Conservation (phyloP, 768 basidiomycete species). For the Tulasnella sp. region DNA sequence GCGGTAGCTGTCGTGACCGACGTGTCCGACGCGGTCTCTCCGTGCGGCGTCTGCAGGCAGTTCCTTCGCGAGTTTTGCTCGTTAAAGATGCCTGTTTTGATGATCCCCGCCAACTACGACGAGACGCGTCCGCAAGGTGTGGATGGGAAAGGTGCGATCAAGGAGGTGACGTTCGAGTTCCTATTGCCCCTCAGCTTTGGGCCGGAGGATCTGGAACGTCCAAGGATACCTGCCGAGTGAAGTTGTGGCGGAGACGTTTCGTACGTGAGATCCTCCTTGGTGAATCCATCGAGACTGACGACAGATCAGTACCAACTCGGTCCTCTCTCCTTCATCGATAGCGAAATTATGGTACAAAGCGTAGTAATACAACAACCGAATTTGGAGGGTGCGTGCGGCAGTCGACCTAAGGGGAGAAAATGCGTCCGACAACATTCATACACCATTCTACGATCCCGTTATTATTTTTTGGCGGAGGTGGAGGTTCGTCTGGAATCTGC, state of each 20-base stretch:
- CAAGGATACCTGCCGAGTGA: neutral
- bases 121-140: conserved; percentile 30
- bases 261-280: neutral
- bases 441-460: no score
- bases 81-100: conserved; percentile 56
- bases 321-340: no score
- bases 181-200: conserved; percentile 83
- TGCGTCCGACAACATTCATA: no score
- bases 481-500: no score
- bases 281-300: no score
- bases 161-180: conserved; percentile 56
- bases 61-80: conserved; percentile 79
- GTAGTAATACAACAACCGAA: no score
- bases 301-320: no score
- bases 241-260: neutral
- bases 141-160: conserved; percentile 37
- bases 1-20: conserved; percentile 76
- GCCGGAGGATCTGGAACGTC: conserved; percentile 56
- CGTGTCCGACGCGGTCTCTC: conserved; percentile 53
- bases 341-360: no score
- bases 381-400: no score
- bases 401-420: no score
- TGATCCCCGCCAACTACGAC: conserved; percentile 43
- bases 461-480: no score
- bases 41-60: conserved; percentile 92